Evolutionary conservation across 2,329 filamentous ascomycete genomes (phyloP).

Genomic region (Fusarium equiseti): DNA sequence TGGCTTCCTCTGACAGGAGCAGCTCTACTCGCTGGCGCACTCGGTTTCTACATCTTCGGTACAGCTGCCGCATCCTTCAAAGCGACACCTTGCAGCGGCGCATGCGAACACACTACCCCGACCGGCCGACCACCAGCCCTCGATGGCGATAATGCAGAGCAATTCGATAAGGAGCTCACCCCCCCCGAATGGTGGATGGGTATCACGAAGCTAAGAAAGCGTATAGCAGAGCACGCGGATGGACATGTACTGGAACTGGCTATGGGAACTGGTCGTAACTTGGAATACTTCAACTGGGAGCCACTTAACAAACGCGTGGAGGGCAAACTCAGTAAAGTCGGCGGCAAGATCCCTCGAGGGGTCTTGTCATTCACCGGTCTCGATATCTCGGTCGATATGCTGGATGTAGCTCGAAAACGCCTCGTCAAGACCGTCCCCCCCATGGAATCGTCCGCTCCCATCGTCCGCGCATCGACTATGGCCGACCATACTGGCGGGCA

Average conservation of each 20-base stretch:
- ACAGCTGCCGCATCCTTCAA: conserved; percentile 54
- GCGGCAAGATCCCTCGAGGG: conserved; percentile 32
- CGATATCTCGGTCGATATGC: conserved; percentile 71
- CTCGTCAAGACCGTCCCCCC: conserved; percentile 60
- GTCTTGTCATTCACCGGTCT: conserved; percentile 71
- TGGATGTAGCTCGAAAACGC: conserved; percentile 67
- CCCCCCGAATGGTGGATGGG: conserved; percentile 69
- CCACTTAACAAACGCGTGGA: conserved; percentile 49
- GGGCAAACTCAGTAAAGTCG: conserved; percentile 15
- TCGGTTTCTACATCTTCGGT: conserved; percentile 62
- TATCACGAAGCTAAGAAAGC: conserved; percentile 63
- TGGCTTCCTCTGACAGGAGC: conserved; percentile 61
- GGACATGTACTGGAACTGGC: conserved; percentile 73
- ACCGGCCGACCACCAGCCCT: conserved; percentile 64
- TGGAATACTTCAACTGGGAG: conserved; percentile 70
- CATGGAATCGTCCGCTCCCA: conserved; percentile 50
- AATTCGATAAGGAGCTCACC: conserved; percentile 71
- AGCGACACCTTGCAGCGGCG: conserved; percentile 38
- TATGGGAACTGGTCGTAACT: conserved; percentile 72
- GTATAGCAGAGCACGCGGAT: conserved; percentile 60
- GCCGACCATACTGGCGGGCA: conserved; percentile 53
- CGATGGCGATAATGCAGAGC: conserved; percentile 60
- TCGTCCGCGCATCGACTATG: conserved; percentile 52
- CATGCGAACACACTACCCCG: conserved; percentile 54
- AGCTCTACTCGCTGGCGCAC: conserved; percentile 58